Percentiles rank a stretch among this genome's conserved stretches.
phyloP scores from a whole-genome alignment of 345 rosid species.

The Firmiana major region DNA sequence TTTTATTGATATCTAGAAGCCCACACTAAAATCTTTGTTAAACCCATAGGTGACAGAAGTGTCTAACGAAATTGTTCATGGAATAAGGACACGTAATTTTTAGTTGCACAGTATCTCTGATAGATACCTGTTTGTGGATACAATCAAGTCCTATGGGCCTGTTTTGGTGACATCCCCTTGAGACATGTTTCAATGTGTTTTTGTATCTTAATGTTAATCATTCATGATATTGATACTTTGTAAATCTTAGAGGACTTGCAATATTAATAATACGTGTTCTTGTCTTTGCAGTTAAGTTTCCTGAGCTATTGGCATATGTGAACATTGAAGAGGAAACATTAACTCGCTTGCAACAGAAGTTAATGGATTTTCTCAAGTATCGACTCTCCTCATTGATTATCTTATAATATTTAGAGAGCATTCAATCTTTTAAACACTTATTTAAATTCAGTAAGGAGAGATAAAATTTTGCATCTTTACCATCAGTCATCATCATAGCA shows the following conservation, averaged over 20 bases:
- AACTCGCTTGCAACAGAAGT: constrained; percentile 70
- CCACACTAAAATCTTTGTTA: background rate
- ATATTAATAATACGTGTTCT: background rate
- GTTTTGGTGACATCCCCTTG: background rate
- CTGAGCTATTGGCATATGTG: constrained; percentile 79
- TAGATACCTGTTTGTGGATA: background rate
- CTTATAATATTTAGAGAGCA: background rate
- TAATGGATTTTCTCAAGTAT: constrained; percentile 87
- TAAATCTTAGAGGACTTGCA: background rate
- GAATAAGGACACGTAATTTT: background rate
- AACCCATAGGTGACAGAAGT: background rate
- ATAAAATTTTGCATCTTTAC: background rate
- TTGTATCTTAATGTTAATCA: background rate
- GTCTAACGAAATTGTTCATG: background rate
- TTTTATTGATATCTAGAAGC: background rate
- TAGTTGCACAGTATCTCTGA: background rate
- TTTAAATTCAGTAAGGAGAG: background rate
- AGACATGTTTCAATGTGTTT: background rate
- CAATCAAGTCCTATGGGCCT: background rate
- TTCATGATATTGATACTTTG: background rate
- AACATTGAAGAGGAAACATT: constrained; percentile 89
- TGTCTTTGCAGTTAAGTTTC: constrained; percentile 72
- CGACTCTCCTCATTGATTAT: background rate
- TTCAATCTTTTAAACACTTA: background rate
- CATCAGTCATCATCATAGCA: background rate